Evolutionary conservation across 345 rosid genomes (phyloP).

Genomic region (Citrus sp.): DNA sequence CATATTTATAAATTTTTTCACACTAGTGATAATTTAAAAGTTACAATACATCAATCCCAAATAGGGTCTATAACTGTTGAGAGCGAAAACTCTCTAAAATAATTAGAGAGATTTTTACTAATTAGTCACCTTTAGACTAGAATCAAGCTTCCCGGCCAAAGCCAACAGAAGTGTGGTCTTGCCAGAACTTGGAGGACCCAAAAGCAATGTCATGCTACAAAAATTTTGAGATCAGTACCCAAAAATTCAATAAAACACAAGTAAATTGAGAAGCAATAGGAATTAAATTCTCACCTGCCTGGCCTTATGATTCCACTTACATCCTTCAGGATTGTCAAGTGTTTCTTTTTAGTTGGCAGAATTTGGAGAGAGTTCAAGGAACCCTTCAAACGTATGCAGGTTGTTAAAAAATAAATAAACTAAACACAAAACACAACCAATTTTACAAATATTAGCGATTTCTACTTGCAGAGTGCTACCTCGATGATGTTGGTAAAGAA

Average conservation of each 20-base stretch:
- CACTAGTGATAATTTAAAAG: too few relatives aligned
- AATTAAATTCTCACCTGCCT: conserved; percentile 37
- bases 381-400: conserved; percentile 18
- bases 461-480: conserved; percentile 24
- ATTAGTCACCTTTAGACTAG: neutral
- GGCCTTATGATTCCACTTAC: conserved; percentile 73
- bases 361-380: conserved; percentile 29
- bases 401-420: neutral
- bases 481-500: conserved; percentile 33
- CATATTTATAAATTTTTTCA: too few relatives aligned
- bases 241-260: neutral
- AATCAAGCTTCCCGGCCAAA: neutral
- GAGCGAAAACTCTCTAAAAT: too few relatives aligned
- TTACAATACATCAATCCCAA: too few relatives aligned
- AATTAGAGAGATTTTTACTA: too few relatives aligned
- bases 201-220: neutral
- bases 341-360: conserved; percentile 49
- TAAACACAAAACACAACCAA: neutral
- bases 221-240: too few relatives aligned
- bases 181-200: neutral
- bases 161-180: neutral
- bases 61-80: too few relatives aligned
- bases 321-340: conserved; percentile 57
- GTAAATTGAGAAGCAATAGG: neutral
- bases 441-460: neutral